Conservation (phyloP, 768 basidiomycete genomes). For the Russula abietina region DNA sequence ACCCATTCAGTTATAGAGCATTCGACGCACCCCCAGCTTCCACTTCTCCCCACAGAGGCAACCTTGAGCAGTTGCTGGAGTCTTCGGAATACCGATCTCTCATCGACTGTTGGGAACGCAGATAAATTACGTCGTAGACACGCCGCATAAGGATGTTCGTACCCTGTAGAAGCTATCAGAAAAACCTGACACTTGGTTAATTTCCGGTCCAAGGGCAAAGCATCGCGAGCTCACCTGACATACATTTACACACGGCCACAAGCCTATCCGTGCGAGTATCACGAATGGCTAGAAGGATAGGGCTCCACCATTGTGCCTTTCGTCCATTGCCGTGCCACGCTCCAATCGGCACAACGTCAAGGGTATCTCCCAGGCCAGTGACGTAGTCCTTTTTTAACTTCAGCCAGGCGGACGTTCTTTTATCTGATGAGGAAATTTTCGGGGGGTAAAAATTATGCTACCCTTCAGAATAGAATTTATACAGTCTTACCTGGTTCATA, state of each 20-base stretch:
- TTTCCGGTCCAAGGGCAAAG: neutral
- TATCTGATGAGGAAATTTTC: constrained; percentile 43
- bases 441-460: neutral
- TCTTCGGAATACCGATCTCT: constrained; percentile 58
- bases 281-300: constrained; percentile 74
- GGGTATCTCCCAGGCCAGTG: constrained; percentile 66
- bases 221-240: constrained; percentile 53
- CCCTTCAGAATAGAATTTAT: constrained; percentile 11
- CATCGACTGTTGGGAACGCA: constrained; percentile 42
- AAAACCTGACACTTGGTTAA: constrained; percentile 51
- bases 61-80: constrained; percentile 47
- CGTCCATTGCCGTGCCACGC: constrained; percentile 90
- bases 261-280: constrained; percentile 54
- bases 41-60: constrained; percentile 51
- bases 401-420: constrained; percentile 80
- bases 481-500: constrained; percentile 63
- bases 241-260: constrained; percentile 85
- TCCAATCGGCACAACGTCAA: constrained; percentile 65
- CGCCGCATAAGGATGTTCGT: constrained; percentile 11
- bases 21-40: constrained; percentile 51
- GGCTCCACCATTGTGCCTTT: constrained; percentile 90
- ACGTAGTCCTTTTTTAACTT: constrained; percentile 94
- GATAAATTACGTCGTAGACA: neutral
- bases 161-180: constrained; percentile 79
- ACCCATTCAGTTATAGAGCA: neutral